Percentiles rank a stretch among this genome's conserved stretches.
phyloP scores from a whole-genome alignment of 2,329 filamentous ascomycete genomes.

The Leptosphaerulina australis region DNA sequence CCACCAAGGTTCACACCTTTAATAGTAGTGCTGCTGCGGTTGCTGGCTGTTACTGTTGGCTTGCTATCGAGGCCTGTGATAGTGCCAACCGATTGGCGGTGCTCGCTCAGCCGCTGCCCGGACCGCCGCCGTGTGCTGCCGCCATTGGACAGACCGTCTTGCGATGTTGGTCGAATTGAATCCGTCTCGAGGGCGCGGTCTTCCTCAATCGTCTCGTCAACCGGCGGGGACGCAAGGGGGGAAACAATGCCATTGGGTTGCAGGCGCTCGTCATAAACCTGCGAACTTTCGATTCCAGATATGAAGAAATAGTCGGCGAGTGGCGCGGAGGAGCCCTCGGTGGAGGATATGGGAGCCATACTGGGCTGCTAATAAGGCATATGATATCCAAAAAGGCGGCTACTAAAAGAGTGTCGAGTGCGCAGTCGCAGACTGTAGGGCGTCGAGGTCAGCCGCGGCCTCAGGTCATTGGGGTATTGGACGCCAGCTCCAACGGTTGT shows the following conservation, averaged over 20 bases:
- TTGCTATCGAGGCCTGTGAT: constrained; percentile 53
- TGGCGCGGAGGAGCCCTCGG: constrained; percentile 57
- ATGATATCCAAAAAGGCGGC: constrained; percentile 37
- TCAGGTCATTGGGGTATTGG: constrained; percentile 47
- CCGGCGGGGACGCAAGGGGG: constrained; percentile 39
- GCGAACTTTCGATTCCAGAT: constrained; percentile 58
- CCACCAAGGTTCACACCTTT: constrained; percentile 53
- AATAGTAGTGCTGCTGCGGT: constrained; percentile 69
- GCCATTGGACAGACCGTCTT: constrained; percentile 51
- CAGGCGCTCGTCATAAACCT: constrained; percentile 56
- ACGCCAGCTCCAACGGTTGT: constrained; percentile 39
- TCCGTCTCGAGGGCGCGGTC: constrained; percentile 63
- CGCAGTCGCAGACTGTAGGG: constrained; percentile 29
- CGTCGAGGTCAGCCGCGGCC: constrained; percentile 33
- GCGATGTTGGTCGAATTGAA: constrained; percentile 50
- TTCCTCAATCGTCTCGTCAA: constrained; percentile 66
- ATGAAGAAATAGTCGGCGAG: constrained; percentile 73
- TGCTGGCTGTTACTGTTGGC: constrained; percentile 59
- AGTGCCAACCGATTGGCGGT: constrained; percentile 59
- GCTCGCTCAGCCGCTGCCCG: constrained; percentile 51
- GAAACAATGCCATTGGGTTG: constrained; percentile 39
- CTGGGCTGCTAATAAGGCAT: constrained; percentile 32
- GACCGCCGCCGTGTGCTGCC: constrained; percentile 47
- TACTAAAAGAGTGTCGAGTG: constrained; percentile 31
- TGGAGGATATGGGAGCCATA: constrained; percentile 49